These are phyloP conservation scores for Penicillium longicatenatum DNA, from an alignment of 495 filamentous ascomycete genomes.

Conservation along the genomic window DNA sequence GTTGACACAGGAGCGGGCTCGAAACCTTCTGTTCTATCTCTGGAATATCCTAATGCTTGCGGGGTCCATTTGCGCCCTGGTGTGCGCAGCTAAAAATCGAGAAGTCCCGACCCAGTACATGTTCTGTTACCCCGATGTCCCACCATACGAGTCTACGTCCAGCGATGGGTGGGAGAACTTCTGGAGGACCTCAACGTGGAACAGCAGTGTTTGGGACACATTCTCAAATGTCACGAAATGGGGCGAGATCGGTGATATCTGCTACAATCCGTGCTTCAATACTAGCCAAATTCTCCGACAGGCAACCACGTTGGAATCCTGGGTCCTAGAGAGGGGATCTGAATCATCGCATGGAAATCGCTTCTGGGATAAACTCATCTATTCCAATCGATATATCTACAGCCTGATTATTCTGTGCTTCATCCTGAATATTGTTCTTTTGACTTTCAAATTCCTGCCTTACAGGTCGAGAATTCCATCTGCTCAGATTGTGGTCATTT, in stretches of 20 bases:
- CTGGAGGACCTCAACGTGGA: constrained; percentile 31
- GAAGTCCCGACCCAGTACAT: constrained; percentile 32
- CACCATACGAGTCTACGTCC: constrained; percentile 21
- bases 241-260: constrained; percentile 26
- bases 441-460: constrained; percentile 29
- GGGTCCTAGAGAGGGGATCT: constrained; percentile 8
- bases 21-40: constrained; percentile 30
- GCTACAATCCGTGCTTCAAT: constrained; percentile 40
- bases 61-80: constrained; percentile 30
- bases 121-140: constrained; percentile 34
- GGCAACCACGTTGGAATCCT: constrained; percentile 18
- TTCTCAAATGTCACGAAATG: constrained; percentile 29
- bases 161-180: constrained; percentile 34
- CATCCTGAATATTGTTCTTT: constrained; percentile 26
- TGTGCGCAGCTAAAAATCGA: constrained; percentile 22
- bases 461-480: constrained; percentile 33
- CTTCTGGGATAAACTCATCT: constrained; percentile 26
- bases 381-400: constrained; percentile 38
- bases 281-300: constrained; percentile 33
- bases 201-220: constrained; percentile 32
- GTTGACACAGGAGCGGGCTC: constrained; percentile 26
- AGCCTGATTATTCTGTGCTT: constrained; percentile 31
- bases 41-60: constrained; percentile 39
- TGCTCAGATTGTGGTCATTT: constrained; percentile 24
- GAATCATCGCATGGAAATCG: constrained; percentile 6